Conservation (phyloP, 2,329 filamentous ascomycete species). For the Hypoxylon sp. region DNA sequence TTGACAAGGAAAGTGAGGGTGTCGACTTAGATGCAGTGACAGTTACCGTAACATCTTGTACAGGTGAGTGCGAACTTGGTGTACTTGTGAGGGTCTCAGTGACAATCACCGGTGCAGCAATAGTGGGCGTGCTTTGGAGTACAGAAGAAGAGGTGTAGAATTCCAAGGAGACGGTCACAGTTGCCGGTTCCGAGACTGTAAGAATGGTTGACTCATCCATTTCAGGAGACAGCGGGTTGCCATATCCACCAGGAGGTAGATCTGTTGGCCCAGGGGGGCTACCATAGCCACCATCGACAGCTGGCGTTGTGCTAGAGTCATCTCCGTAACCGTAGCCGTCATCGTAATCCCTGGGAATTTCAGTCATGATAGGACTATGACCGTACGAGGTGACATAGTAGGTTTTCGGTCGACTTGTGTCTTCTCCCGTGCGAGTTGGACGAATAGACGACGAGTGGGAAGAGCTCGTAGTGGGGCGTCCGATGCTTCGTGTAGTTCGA, state of each 20-base stretch:
- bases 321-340: constrained; percentile 35
- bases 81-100: constrained; percentile 18
- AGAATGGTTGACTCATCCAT: constrained; percentile 13
- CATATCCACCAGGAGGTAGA: constrained; percentile 36
- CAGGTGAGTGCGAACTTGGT: constrained; percentile 10
- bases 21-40: constrained; percentile 17
- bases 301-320: constrained; percentile 13
- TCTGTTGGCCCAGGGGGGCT: constrained; percentile 20
- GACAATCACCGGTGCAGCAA: constrained; percentile 12
- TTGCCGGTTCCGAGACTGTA: constrained; percentile 19
- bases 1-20: background rate
- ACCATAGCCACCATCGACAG: constrained; percentile 35
- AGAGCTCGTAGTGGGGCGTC: background rate
- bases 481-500: constrained; percentile 10
- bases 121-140: background rate
- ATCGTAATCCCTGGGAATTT: constrained; percentile 17
- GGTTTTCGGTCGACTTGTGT: constrained; percentile 11
- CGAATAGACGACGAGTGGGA: background rate
- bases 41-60: constrained; percentile 26
- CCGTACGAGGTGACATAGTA: background rate
- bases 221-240: constrained; percentile 19
- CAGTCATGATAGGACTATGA: constrained; percentile 25
- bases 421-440: constrained; percentile 17
- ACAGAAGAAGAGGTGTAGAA: constrained; percentile 14
- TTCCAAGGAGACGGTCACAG: constrained; percentile 28